These are phyloP conservation scores for Neurospora terricola DNA, from an alignment of 495 filamentous ascomycete genomes.

Conservation along the genomic window DNA sequence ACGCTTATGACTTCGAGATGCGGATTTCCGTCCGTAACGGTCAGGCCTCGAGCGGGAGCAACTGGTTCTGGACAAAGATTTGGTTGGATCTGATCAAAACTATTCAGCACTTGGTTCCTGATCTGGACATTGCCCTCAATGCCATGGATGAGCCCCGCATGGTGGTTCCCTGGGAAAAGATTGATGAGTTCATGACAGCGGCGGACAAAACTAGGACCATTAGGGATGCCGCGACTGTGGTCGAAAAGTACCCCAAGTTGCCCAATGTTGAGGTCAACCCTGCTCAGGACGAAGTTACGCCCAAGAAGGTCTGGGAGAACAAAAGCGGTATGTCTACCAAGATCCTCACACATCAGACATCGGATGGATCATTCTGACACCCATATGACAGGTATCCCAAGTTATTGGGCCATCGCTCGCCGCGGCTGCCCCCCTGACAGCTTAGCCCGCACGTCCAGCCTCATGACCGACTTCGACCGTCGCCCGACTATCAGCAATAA, in stretches of 20 bases:
- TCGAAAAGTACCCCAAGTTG: conserved; percentile 25
- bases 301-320: conserved; percentile 31
- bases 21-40: conserved; percentile 47
- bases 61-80: conserved; percentile 56
- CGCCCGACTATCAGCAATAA: conserved; percentile 33
- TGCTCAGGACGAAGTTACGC: conserved; percentile 14
- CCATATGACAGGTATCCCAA: conserved; percentile 21
- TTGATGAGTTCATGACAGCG: conserved; percentile 44
- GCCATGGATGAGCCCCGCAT: conserved; percentile 60
- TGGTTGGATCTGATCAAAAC: conserved; percentile 47
- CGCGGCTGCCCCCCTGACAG: conserved; percentile 52
- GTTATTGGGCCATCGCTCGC: conserved; percentile 54
- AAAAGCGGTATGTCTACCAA: conserved; percentile 23
- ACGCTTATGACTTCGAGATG: conserved; percentile 46
- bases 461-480: conserved; percentile 29
- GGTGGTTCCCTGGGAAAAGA: conserved; percentile 55
- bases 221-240: conserved; percentile 18
- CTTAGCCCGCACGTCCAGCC: conserved; percentile 38
- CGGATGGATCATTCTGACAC: conserved; percentile 10
- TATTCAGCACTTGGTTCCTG: conserved; percentile 51
- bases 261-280: conserved; percentile 18
- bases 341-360: neutral
- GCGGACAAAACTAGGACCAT: conserved; percentile 42
- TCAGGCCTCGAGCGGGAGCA: conserved; percentile 42
- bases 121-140: conserved; percentile 65